Base-by-base conservation (phyloP, 2,329 filamentous ascomycete species). In the Colletotrichum sp. region DNA sequence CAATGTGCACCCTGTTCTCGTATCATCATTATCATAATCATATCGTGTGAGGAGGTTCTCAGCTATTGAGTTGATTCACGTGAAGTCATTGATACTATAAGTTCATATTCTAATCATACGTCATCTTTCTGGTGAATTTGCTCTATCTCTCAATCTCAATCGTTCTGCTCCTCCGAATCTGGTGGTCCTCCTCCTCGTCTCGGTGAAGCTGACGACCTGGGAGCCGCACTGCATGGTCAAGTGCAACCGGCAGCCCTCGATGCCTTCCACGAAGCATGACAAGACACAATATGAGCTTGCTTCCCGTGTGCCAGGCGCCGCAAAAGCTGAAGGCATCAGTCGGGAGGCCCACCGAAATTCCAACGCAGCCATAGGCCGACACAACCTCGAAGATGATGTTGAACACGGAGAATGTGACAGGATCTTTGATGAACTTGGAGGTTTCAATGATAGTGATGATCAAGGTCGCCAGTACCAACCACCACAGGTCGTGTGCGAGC, bases 401-500 rank as follows among this genome's bases (percentile, higher is more conserved):
- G 81, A 93, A 93, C 5, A 92, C 88, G 26, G 88, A 89, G 80
- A 88, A 93, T 34, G 81, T 88, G 13, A 83, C 83, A 0, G 91
- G 90, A 64, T 91, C 87, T 5, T 81, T 79, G 2, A 87, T 83
- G 71, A 91, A 92, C 72, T 91, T 88, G 6, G 84, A 82, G 3
- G 89, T 90, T 80, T 94, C 92, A 66, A 93, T 91, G 57, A 90
- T 88, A 66, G 88, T 87, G 73, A 94, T 92, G 48, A 92, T 82
- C 65, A 93, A 86, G 6, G 93, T 87, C 3, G 91, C 90, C 1
- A 93, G 82, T 3, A 91, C 88, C 16, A 94, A 89, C 85, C 89
- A 92, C 92, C 92, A 94, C 15, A 94, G 85, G 79, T 94, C 93
- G 81, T 94, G 91, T 36, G 91, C 90, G 4, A 94, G 87, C 80